Evolutionary conservation across 305 asterid species (phyloP).

Genomic region (Fraxinus sp.): DNA sequence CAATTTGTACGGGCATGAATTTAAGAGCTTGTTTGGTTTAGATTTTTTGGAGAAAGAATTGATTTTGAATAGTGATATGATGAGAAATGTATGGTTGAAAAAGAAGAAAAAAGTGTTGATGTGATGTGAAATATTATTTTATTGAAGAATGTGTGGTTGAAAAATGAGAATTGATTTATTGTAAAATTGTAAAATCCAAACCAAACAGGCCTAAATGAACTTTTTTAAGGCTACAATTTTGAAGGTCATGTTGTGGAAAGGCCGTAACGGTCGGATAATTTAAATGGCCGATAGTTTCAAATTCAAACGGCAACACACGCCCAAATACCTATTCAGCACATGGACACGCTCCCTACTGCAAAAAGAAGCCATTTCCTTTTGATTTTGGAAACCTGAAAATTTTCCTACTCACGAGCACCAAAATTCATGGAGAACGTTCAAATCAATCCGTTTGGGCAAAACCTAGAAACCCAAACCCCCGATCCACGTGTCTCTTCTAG

Average conservation of each 20-base stretch:
- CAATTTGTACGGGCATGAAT: too few relatives aligned
- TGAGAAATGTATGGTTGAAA: too few relatives aligned
- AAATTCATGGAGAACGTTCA: conserved; percentile 36
- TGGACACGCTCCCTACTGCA: conserved; percentile 15
- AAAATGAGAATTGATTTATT: too few relatives aligned
- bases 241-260: not conserved
- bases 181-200: too few relatives aligned
- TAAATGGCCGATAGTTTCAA: not conserved
- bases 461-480: not conserved
- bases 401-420: conserved; percentile 12
- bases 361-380: conserved; percentile 1
- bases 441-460: not conserved
- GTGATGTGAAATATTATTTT: too few relatives aligned
- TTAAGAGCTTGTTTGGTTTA: too few relatives aligned
- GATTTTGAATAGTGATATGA: too few relatives aligned
- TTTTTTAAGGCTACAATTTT: too few relatives aligned
- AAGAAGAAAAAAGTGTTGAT: too few relatives aligned
- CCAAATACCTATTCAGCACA: conserved; percentile 27
- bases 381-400: not conserved
- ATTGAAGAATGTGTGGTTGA: too few relatives aligned
- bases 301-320: conserved; percentile 18
- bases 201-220: too few relatives aligned
- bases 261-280: not conserved
- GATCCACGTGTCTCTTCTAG: conserved; percentile 31
- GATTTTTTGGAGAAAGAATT: too few relatives aligned